These are phyloP conservation scores for Candida coquimbonensis DNA, from an alignment of 805 yeast genomes.

Conservation along the genomic window DNA sequence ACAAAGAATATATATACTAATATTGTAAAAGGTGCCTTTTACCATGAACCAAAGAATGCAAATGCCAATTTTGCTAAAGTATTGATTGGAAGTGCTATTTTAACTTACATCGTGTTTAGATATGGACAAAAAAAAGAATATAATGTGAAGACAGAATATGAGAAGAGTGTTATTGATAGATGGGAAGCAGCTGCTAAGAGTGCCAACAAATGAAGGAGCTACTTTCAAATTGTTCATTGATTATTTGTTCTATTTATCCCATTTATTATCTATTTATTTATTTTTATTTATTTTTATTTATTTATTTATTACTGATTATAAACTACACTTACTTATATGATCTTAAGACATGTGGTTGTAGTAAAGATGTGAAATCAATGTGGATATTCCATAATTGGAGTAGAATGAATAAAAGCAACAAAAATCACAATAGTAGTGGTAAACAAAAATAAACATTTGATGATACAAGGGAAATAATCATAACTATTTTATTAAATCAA, in stretches of 20 bases:
- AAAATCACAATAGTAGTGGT: no score
- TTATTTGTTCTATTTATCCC: no score
- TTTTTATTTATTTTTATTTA: background rate
- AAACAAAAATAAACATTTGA: no score
- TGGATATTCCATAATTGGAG: no score
- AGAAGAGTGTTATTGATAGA: slow-evolving; percentile 13
- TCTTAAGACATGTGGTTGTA: no score
- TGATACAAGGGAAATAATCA: no score
- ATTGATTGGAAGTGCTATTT: slow-evolving; percentile 8
- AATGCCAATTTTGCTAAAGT: slow-evolving; percentile 14
- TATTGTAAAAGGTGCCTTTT: slow-evolving; percentile 20
- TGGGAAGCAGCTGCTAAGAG: slow-evolving; percentile 21
- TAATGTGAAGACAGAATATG: slow-evolving; percentile 15
- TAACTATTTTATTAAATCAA: background rate
- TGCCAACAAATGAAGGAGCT: background rate
- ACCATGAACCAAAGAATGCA: slow-evolving; percentile 21
- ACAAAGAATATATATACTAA: slow-evolving; percentile 8
- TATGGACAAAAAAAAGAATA: slow-evolving; percentile 12
- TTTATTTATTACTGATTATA: slow-evolving; percentile 1
- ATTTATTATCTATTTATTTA: slow-evolving; percentile 1
- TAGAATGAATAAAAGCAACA: no score
- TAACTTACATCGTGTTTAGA: slow-evolving; percentile 15
- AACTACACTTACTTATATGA: no score
- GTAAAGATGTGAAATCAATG: no score
- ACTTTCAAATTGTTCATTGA: no score